Conservation (phyloP, 495 filamentous ascomycete species). For the Penicillium odoratum region DNA sequence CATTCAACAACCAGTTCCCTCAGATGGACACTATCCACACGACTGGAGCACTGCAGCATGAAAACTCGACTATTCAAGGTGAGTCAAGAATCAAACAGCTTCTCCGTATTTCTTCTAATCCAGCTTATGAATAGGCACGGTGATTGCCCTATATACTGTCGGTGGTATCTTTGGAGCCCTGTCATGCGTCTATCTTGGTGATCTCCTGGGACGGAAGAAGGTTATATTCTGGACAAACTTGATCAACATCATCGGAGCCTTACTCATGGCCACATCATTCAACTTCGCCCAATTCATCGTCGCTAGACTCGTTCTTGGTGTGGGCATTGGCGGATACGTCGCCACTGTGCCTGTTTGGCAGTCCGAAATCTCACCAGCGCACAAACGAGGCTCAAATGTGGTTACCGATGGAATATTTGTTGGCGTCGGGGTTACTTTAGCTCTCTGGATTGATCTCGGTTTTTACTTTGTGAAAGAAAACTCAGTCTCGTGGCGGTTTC, state of each 20-base stretch:
- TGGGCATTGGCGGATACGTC: slow-evolving; percentile 54
- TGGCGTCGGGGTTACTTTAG: slow-evolving; percentile 50
- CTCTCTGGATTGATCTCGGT: slow-evolving; percentile 46
- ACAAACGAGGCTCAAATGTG: slow-evolving; percentile 40
- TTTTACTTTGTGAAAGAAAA: slow-evolving; percentile 45
- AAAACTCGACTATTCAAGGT: slow-evolving; percentile 47
- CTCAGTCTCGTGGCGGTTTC: slow-evolving; percentile 50
- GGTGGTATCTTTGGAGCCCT: slow-evolving; percentile 34
- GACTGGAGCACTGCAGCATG: slow-evolving; percentile 25
- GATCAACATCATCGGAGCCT: slow-evolving; percentile 34
- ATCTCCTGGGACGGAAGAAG: slow-evolving; percentile 29
- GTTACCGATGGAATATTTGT: slow-evolving; percentile 48
- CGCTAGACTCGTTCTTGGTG: slow-evolving; percentile 57
- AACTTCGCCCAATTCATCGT: slow-evolving; percentile 36
- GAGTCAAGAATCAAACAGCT: not conserved
- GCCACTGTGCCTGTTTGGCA: slow-evolving; percentile 52
- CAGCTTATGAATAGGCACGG: slow-evolving; percentile 18
- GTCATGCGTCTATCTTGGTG: slow-evolving; percentile 32
- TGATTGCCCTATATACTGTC: slow-evolving; percentile 34
- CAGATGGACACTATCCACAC: slow-evolving; percentile 53
- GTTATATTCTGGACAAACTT: slow-evolving; percentile 31
- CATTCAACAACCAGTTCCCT: slow-evolving; percentile 50
- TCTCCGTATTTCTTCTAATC: not conserved
- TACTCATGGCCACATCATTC: slow-evolving; percentile 43
- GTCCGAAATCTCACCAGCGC: slow-evolving; percentile 43